These are phyloP conservation scores for Cladosporium halotolerans DNA, from an alignment of 2,329 filamentous ascomycete genomes.

Conservation along the genomic window DNA sequence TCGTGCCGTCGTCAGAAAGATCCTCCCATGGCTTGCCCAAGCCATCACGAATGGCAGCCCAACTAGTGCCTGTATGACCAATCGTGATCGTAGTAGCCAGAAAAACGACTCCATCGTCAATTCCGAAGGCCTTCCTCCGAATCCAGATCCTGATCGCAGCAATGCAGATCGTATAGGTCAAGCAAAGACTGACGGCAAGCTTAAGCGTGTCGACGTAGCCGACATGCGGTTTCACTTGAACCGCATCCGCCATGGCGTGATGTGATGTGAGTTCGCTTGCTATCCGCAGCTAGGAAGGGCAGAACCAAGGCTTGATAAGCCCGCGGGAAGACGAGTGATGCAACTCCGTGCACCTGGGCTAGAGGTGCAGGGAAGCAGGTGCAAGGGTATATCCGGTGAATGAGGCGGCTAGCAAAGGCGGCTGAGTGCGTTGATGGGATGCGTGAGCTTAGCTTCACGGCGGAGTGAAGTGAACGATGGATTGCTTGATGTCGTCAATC, in stretches of 20 bases:
- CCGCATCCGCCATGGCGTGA: slow-evolving; percentile 3
- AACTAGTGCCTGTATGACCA: slow-evolving; percentile 23
- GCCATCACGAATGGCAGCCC: slow-evolving; percentile 24
- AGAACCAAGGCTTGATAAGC: slow-evolving; percentile 1
- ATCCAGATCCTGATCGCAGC: slow-evolving; percentile 26
- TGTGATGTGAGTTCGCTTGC: slow-evolving; percentile 3
- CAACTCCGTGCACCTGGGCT: neutral
- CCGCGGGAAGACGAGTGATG: neutral
- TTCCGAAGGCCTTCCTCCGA: slow-evolving; percentile 23
- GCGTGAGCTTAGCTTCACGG: neutral
- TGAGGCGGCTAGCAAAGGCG: neutral
- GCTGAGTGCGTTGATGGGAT: neutral
- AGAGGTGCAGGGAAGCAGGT: neutral
- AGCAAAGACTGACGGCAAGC: slow-evolving; percentile 28
- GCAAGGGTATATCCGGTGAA: neutral
- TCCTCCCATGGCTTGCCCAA: slow-evolving; percentile 23
- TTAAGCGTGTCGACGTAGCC: slow-evolving; percentile 16
- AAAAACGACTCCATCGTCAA: slow-evolving; percentile 26
- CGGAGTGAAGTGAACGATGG: slow-evolving; percentile 5
- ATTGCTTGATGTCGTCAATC: neutral
- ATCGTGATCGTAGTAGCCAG: slow-evolving; percentile 25
- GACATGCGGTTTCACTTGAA: neutral
- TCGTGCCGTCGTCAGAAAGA: slow-evolving; percentile 13
- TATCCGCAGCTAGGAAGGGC: slow-evolving; percentile 3
- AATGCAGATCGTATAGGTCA: slow-evolving; percentile 27